Base-by-base conservation (phyloP, 2,329 filamentous ascomycete genomes). In the Penicillium sp. region DNA sequence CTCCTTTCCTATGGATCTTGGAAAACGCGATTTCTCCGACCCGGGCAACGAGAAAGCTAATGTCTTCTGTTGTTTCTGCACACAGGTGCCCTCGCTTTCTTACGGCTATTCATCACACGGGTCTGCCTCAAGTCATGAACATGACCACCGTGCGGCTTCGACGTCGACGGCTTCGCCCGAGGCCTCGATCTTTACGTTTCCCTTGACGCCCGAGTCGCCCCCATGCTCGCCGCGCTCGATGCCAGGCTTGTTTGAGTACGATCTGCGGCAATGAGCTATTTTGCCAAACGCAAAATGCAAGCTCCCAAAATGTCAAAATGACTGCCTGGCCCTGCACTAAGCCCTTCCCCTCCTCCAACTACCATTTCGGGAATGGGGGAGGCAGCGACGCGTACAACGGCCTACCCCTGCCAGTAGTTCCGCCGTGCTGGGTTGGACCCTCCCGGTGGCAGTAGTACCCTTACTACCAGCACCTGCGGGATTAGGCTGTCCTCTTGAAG, bases 101-200 rank as follows among this genome's bases (percentile, higher is more conserved):
- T 71, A 72, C 59, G 68, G 73, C 53, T 76, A 75, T 57, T 69
- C 75, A 43, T 69, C 75, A 43, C 74, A 77, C 64, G 75, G 35
- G 15, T 22, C 34, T 11, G 14, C 31, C 22, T 35, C 20, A 10
- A 28, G 34, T 6, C 49, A 38, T 10, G 38, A 39, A 6, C 49
- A 52, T 52, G 49, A 28, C 12, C 49, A 52, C 39, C 49, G 49
- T 17, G 49, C 49, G 10, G 49, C 12, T 31, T 52, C 69, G 25
- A 64, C 75, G 52, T 76, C 76, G 20, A 77, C 76, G 11, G 79
- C 79, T n/a, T 79, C 79, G 45, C 71, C 76, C 22, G 74, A 75
- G 55, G 69, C 71, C 43, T 76, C 76, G 38, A 65, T 75, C 50
- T 72, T 74, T 58, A 69, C 70, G 17, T 76, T 75, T 53, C 78